Base-by-base conservation (phyloP, 306 rosid species). In the Parietaria judaica region DNA sequence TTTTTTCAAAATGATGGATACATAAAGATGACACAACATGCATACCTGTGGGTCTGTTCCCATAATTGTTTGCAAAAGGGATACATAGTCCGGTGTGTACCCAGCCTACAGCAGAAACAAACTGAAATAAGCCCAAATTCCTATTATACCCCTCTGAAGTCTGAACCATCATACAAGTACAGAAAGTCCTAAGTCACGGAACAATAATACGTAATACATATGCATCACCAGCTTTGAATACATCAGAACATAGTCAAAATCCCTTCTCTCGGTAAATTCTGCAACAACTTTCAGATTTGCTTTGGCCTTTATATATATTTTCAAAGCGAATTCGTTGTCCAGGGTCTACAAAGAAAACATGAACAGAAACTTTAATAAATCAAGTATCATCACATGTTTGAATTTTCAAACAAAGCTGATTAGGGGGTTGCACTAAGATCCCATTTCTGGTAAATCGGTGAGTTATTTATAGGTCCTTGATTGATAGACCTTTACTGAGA, bases 271-370 rank as follows among this genome's bases (percentile, higher is more conserved):
- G 51, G 99, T 97, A 79, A 94, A 94, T 58, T 96, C 97, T 68
- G 99, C 99, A 58, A 94, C 95, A 51, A 94, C 97, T 79, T 94
- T 94, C 23, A 97, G 97, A 49, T 96, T 88, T 63, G 99, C 97
- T 76, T 96, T 80, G 73, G 99, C 99, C 82, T 94, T 94, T 60
- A 88, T 88, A 63, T 88, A 94, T 77, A 94, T 88, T 71, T 88
- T 94, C 78, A 94, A 68, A 45, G 99, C 99, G 57, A 94, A 79
- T 68, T 94, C 99, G 59, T 82, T 88, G 77, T 94, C 99, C 69
- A 94, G 97, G 47, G 99, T 94, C 99, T 94, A 77, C 70, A 71
- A 53, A 17, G 8, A 60, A 77, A 66, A 7, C 71, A 43, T n/a
- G 13, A 37, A 13, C 50, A 6, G 6, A 34, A 54, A 61, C 58